These are phyloP conservation scores for Davidsoniella virescens DNA, from an alignment of 2,329 filamentous ascomycete species.

Conservation along the genomic window DNA sequence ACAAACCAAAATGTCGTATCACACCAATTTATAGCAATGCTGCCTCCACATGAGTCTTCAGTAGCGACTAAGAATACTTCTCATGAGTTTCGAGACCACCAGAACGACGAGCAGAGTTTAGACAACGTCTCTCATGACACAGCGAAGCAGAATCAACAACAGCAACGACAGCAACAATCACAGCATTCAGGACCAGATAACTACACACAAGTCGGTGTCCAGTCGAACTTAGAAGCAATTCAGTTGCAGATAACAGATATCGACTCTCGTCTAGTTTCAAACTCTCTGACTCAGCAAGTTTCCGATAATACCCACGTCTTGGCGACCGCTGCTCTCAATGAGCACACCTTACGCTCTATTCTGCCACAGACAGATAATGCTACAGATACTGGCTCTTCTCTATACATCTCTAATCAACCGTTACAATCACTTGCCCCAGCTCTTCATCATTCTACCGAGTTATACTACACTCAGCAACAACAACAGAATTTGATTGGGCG, in stretches of 20 bases:
- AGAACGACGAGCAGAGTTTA: too few species aligned
- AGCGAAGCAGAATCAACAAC: neutral
- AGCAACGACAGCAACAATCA: neutral
- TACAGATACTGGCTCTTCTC: conserved; percentile 14
- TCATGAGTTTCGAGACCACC: too few species aligned
- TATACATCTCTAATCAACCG: conserved; percentile 8
- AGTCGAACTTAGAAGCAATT: too few species aligned
- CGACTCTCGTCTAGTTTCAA: neutral
- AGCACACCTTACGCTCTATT: conserved; percentile 27
- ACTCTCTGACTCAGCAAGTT: neutral
- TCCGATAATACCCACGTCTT: too few species aligned
- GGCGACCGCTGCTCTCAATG: conserved; percentile 13
- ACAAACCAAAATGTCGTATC: too few species aligned
- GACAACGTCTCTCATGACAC: too few species aligned
- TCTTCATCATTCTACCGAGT: conserved; percentile 10
- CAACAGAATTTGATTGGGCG: conserved; percentile 30
- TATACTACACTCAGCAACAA: too few species aligned
- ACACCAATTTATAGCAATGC: too few species aligned
- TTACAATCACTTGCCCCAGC: neutral
- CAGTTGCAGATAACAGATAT: neutral
- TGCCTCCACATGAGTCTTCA: too few species aligned
- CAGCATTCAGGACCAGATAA: neutral
- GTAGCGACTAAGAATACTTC: too few species aligned
- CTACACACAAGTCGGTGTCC: too few species aligned
- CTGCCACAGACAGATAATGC: conserved; percentile 25